phyloP scores from a whole-genome alignment of 148 eudicot species.

The Spergularia marina region DNA sequence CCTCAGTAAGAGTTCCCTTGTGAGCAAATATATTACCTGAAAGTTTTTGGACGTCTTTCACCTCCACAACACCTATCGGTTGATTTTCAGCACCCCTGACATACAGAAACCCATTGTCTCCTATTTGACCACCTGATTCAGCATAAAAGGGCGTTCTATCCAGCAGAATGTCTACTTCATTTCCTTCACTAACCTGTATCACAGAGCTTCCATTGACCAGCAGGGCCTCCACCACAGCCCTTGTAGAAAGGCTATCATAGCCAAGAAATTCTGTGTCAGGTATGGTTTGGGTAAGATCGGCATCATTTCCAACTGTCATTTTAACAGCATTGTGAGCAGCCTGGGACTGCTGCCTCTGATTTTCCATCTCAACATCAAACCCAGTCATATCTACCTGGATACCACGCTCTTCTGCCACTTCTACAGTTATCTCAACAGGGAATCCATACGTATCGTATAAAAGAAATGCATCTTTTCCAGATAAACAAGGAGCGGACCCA shows the following conservation, averaged over 20 bases:
- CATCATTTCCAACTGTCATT: conserved; percentile 68
- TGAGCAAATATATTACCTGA: conserved; percentile 75
- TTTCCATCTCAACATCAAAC: conserved; percentile 87
- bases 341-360: conserved; percentile 93
- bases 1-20: conserved; percentile 65
- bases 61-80: conserved; percentile 59
- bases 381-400: conserved; percentile 66
- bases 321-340: conserved; percentile 89
- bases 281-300: conserved; percentile 52
- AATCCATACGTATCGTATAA: conserved; percentile 90
- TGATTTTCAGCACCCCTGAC: conserved; percentile 42
- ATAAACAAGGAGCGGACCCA: conserved; percentile 53
- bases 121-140: conserved; percentile 98
- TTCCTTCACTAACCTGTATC: conserved; percentile 66
- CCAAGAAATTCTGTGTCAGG: conserved; percentile 85
- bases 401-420: conserved; percentile 84
- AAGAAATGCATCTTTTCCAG: conserved; percentile 91
- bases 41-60: conserved; percentile 82
- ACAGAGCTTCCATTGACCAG: conserved; percentile 73
- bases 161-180: conserved; percentile 78
- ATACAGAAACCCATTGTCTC: conserved; percentile 79
- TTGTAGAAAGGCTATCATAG: conserved; percentile 63
- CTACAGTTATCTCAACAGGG: conserved; percentile 92
- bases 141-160: conserved; percentile 96
- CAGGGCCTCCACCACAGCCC: conserved; percentile 64